Evolutionary conservation across 2,329 filamentous ascomycete species (phyloP).

Genomic region (Cryphonectria carpinicola): DNA sequence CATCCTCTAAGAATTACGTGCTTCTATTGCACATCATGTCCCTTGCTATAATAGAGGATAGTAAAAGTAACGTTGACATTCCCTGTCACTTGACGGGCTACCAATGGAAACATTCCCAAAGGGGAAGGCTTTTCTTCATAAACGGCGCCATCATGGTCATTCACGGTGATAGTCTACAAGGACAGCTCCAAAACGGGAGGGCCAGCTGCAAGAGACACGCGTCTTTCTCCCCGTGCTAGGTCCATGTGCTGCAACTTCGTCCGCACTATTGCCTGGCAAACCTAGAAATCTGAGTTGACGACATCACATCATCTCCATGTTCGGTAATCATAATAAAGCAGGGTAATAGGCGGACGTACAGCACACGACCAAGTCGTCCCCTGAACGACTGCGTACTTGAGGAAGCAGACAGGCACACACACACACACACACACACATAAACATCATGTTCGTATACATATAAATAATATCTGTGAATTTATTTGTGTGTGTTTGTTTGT

Average conservation of each 20-base stretch:
- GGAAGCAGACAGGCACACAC: neutral
- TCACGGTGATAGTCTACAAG: neutral
- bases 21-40: neutral
- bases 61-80: neutral
- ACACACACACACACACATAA: no score
- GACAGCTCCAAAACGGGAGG: neutral
- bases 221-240: neutral
- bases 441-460: no score
- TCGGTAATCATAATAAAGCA: neutral
- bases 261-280: neutral
- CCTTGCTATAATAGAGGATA: neutral
- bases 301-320: neutral
- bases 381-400: neutral
- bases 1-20: neutral
- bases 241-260: neutral
- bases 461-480: no score
- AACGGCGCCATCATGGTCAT: neutral
- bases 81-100: neutral
- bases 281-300: neutral
- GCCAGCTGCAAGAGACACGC: neutral
- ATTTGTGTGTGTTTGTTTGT: no score
- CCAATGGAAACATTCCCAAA: neutral
- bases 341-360: neutral
- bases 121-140: neutral
- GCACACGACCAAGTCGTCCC: neutral